Conservation (phyloP, 345 rosid species). For the Physaria fendleri region DNA sequence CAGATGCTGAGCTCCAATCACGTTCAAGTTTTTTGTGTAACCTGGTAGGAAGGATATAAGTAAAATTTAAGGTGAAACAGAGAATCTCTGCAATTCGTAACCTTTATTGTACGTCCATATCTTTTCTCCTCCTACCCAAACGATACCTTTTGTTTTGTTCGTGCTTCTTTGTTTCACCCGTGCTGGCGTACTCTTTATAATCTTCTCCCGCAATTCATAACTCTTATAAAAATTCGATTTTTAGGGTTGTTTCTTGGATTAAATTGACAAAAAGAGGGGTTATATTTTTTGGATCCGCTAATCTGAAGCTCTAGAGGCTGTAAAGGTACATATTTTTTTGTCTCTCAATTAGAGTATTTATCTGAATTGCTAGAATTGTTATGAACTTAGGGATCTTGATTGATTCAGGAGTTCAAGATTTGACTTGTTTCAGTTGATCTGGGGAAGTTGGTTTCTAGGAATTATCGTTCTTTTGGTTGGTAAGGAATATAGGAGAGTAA, state of each 20-base stretch:
- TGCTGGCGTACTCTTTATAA: neutral
- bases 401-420: neutral
- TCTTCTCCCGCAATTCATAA: neutral
- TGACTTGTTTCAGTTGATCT: neutral
- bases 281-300: no score
- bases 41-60: neutral
- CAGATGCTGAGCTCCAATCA: constrained; percentile 13
- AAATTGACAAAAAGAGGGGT: no score
- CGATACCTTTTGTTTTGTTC: constrained; percentile 15
- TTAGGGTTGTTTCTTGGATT: constrained; percentile 5
- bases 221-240: neutral
- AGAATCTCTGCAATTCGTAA: constrained; percentile 23
- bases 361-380: constrained; percentile 7
- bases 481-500: neutral
- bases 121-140: constrained; percentile 15
- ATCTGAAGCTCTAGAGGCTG: neutral
- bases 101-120: constrained; percentile 23
- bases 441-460: neutral
- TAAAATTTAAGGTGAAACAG: neutral
- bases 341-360: neutral
- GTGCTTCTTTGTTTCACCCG: neutral
- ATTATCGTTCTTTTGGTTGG: neutral
- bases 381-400: constrained; percentile 1
- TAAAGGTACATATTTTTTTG: neutral
- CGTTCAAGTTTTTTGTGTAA: neutral